Evolutionary conservation across 306 rosid species (phyloP).

Genomic region (Cucumis melo): DNA sequence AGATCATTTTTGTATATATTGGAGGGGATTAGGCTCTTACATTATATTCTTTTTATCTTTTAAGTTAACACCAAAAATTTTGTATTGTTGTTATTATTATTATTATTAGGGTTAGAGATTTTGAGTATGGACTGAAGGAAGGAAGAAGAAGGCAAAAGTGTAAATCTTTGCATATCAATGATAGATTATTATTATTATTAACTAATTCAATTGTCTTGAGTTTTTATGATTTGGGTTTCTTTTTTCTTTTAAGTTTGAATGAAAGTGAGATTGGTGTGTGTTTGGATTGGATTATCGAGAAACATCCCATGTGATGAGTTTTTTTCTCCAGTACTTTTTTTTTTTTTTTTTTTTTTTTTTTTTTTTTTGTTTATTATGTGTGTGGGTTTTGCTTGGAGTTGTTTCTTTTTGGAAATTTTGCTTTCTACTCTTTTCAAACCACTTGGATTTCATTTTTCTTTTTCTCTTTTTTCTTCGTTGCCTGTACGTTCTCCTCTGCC

Average conservation of each 20-base stretch:
- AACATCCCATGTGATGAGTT: neutral
- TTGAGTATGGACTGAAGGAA: neutral
- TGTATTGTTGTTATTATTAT: neutral
- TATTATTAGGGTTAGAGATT: neutral
- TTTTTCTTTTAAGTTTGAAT: too few relatives aligned
- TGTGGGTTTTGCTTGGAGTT: neutral
- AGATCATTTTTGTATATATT: neutral
- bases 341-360: too few relatives aligned
- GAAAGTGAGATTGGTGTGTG: too few relatives aligned
- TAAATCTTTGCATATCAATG: neutral
- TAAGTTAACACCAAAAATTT: neutral
- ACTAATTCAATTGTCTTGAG: neutral
- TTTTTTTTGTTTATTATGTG: neutral
- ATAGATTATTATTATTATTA: neutral
- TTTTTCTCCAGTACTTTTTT: neutral
- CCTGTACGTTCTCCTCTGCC: neutral
- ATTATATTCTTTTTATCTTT: neutral
- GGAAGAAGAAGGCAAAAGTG: neutral
- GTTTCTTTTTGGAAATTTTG: neutral
- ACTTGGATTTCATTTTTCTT: neutral
- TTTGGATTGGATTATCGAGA: neutral
- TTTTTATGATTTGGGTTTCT: neutral
- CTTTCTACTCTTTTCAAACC: neutral
- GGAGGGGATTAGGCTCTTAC: neutral
- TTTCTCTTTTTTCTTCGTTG: too few relatives aligned